Evolutionary conservation across 139 green algal genomes (phyloP), one percentile per base, ranked within the genome.

Genomic region (Micromonas commoda): DNA sequence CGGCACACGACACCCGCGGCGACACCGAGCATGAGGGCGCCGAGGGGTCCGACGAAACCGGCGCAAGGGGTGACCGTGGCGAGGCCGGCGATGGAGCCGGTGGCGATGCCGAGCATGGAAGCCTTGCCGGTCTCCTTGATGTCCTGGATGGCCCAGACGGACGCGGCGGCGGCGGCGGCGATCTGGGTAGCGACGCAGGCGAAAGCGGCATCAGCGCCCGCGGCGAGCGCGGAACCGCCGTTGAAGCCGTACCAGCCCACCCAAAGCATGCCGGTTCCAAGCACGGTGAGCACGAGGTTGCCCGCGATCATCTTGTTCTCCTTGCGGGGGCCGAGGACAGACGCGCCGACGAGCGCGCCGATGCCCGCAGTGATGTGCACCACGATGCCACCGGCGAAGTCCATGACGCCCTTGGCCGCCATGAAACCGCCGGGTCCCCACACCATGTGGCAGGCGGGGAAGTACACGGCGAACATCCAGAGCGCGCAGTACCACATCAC

Each of bases 181-280:
- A 85, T 71, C 37, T 85, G 80, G 61, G 81, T 85, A 2, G 73
- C 76, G 28, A 79, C 6, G 53, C 64, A 76, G 21, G 81, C 76
- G 54, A 82, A 77, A 28, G 81, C 81, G 24, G 81, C 81, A 20
- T 45, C 67, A 2, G 39, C 60, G 34, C 69, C 45, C 9, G 81
- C 77, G 20, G 81, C 63, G n/a, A 38, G 61, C 3, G 81, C 81
- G 60, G 33, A 73, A 39, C 81, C 81, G 24, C 64, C 82, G 60
- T 87, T 87, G 65, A 87, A 87, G 26, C 82, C 82, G 57, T 77
- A 87, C 82, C 82, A 87, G 60, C 82, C 82, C 29, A 84, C 75
- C 82, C 82, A 87, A 0, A 87, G 80, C 82, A 87, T 83, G 45
- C 72, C 79, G 23, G 82, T 73, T 45, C 82, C 82, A 19, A 73